These are phyloP conservation scores for Cymodocea nodosa DNA, from an alignment of 116 monocot species.

Conservation along the genomic window DNA sequence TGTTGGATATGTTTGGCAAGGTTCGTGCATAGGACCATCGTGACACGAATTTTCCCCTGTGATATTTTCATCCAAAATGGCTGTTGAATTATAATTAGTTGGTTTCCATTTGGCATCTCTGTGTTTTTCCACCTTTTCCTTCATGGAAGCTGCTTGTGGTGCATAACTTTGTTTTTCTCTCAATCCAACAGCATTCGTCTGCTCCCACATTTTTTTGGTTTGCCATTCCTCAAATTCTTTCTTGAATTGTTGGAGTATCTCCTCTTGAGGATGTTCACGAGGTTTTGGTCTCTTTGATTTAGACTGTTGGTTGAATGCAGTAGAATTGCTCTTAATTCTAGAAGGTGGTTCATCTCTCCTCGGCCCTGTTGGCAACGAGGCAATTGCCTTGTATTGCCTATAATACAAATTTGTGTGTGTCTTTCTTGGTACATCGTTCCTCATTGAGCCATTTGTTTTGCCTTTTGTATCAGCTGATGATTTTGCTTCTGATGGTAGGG, in stretches of 20 bases:
- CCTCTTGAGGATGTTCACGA: conserved; percentile 75
- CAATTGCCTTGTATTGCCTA: not conserved
- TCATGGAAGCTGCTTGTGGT: conserved; percentile 40
- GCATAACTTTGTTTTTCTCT: conserved; percentile 20
- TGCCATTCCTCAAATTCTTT: conserved; percentile 91
- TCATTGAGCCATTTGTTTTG: conserved; percentile 5
- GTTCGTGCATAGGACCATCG: conserved; percentile 5
- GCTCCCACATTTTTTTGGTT: conserved; percentile 33
- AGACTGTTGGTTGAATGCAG: conserved; percentile 3
- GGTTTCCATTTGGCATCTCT: conserved; percentile 4
- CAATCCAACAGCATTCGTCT: conserved; percentile 13
- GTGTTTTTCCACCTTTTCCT: conserved; percentile 25
- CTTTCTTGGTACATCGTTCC: conserved; percentile 3
- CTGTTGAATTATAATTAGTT: conserved; percentile 10
- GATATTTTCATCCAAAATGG: not conserved
- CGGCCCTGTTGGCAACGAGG: not conserved
- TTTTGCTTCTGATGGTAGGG: conserved; percentile 26
- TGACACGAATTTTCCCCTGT: conserved; percentile 1
- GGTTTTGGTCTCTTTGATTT: conserved; percentile 22
- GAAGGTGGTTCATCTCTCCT: conserved; percentile 4
- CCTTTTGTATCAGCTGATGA: conserved; percentile 16
- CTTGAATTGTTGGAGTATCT: conserved; percentile 79
- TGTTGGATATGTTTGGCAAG: not conserved
- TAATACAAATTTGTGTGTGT: not conserved
- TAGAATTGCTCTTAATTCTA: not conserved